Base-by-base conservation (phyloP, 257 asterid species). In the Coffea eugenioides region DNA sequence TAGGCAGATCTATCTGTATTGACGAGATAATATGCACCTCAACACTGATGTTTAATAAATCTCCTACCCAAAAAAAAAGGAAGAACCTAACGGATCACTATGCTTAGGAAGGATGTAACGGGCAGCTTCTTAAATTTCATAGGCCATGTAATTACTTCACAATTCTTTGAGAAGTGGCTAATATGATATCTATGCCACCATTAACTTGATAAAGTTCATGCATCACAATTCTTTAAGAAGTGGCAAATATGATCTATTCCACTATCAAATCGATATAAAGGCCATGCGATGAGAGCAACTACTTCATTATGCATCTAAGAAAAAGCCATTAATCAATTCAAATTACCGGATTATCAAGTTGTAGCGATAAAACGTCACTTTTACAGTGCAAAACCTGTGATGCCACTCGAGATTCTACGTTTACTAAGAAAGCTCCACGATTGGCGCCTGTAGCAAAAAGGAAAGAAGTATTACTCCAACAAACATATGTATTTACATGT, bases 341-440 rank as follows among this genome's bases (percentile, higher is more conserved):
- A 84, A 82, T 91, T 88, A 93, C 98, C 82, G 91, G 86, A 57
- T 87, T 83, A 82, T 88, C 81, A 69, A 89, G 74, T 89, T 89
- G 93, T 82, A 88, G 54, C 48, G 95, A 87, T 77, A 96, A 87
- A 73, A 90, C 93, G 82, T 96, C 98, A 83, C 98, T 96, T 83
- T 91, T 92, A 84, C 89, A 89, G 25, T 88, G 91, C 82, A 88
- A 87, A 80, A 83, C 82, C 90, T 91, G 83, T 65, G 93, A 82
- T 45, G 86, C 43, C 62, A 14, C 74, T 86, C 94, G 85, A 84
- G 96, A 88, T 85, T 92, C 98, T 73, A 90, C 67, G 85, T 90
- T 79, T 76, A 96, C 85, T 84, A 90, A 67, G 59, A 79, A 85
- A 85, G 91, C 98, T 91, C 99, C 99, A 74, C 78, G 84, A 81